phyloP scores from a whole-genome alignment of 768 basidiomycete species.

The Serendipita sp. region DNA sequence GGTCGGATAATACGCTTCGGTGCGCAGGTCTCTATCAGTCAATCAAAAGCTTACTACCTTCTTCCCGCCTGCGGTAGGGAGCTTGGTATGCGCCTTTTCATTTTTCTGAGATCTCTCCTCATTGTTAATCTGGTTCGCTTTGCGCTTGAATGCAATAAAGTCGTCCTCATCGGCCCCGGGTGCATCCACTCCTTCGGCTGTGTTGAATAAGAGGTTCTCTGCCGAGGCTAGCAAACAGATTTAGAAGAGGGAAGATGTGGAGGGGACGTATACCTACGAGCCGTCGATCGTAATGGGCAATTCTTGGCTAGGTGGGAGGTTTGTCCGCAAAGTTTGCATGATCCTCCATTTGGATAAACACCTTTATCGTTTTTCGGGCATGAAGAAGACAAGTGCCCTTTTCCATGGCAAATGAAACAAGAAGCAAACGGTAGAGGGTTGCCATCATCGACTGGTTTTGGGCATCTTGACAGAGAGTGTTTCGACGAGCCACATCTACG shows the following conservation, averaged over 20 bases:
- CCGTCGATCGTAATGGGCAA: constrained; percentile 38
- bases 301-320: constrained; percentile 75
- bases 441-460: constrained; percentile 38
- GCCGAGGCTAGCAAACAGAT: not conserved
- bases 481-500: constrained; percentile 63
- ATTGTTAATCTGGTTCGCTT: constrained; percentile 39
- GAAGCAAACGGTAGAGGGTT: constrained; percentile 75
- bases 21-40: no score
- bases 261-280: not conserved
- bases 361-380: constrained; percentile 77
- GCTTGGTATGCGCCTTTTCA: not conserved
- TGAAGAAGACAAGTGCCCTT: constrained; percentile 69
- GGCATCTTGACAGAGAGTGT: constrained; percentile 70
- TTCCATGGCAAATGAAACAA: constrained; percentile 76
- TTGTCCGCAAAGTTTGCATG: constrained; percentile 76
- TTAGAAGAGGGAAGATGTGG: not conserved
- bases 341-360: constrained; percentile 80
- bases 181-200: constrained; percentile 16
- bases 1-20: no score
- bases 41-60: constrained; percentile 4
- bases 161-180: constrained; percentile 90
- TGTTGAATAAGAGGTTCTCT: not conserved
- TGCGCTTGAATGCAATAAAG: constrained; percentile 67
- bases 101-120: constrained; percentile 28
- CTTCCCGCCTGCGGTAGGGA: constrained; percentile 10